Conservation (phyloP, 805 yeast species). For the Lipomyces chichibuensis region DNA sequence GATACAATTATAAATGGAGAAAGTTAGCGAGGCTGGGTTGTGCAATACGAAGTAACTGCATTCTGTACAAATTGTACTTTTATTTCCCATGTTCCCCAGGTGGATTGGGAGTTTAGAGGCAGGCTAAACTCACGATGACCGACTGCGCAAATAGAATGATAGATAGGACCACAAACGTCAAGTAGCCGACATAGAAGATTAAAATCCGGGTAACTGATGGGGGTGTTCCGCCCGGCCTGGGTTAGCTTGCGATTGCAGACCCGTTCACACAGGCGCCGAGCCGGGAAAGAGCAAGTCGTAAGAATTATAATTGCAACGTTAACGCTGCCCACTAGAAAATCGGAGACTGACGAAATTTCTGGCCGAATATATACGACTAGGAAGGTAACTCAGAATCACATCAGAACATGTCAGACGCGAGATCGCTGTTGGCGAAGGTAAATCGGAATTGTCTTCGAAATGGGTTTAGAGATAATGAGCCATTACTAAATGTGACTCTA, state of each 20-base stretch:
- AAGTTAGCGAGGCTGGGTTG: too few relatives aligned
- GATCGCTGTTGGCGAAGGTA: constrained; percentile 31
- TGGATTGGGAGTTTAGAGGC: too few relatives aligned
- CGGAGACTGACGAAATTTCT: not conserved
- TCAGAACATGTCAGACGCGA: constrained; percentile 38
- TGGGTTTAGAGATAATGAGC: too few relatives aligned
- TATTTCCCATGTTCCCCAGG: too few relatives aligned
- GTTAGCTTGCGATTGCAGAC: too few relatives aligned
- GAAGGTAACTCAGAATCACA: not conserved
- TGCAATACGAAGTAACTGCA: too few relatives aligned
- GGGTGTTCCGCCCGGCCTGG: not conserved
- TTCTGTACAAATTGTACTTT: too few relatives aligned
- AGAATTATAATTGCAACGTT: not conserved
- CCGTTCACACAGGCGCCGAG: too few relatives aligned
- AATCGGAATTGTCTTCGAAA: constrained; percentile 4
- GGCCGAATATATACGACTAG: not conserved
- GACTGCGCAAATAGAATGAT: too few relatives aligned
- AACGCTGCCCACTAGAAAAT: not conserved
- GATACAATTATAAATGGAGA: too few relatives aligned
- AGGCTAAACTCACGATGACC: too few relatives aligned
- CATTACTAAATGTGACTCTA: constrained; percentile 34
- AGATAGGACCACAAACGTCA: not conserved
- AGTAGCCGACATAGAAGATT: not conserved
- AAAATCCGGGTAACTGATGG: not conserved
- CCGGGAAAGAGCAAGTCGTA: too few relatives aligned